These are phyloP conservation scores for Colletotrichum sp. DNA, from an alignment of 2,329 filamentous ascomycete species.

Conservation along the genomic window DNA sequence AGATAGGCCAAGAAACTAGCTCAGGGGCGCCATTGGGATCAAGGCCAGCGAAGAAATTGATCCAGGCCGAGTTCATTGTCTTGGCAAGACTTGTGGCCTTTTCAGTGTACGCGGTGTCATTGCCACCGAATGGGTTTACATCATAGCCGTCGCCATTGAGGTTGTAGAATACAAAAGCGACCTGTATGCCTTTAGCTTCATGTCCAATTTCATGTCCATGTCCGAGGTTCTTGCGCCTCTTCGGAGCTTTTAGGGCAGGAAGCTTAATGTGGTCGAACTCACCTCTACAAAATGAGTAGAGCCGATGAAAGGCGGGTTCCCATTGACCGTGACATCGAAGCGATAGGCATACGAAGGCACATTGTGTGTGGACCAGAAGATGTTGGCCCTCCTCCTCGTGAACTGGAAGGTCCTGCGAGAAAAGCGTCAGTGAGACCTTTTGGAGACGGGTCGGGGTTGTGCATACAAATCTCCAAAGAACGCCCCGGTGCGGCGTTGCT, in stretches of 20 bases:
- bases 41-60: conserved; percentile 30
- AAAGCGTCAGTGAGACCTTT: not conserved
- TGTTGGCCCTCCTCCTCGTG: conserved; percentile 29
- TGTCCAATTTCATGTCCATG: not conserved
- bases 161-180: conserved; percentile 47
- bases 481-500: conserved; percentile 33
- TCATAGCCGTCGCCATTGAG: conserved; percentile 33
- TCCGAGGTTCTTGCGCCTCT: not conserved
- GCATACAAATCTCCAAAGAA: conserved; percentile 28
- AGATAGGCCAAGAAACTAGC: conserved; percentile 30
- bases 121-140: conserved; percentile 34
- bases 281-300: conserved; percentile 44
- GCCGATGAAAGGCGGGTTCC: conserved; percentile 22
- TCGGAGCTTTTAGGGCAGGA: not conserved
- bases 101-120: conserved; percentile 26
- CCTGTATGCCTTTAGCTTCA: conserved; percentile 20
- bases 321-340: conserved; percentile 36
- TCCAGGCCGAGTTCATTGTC: conserved; percentile 34
- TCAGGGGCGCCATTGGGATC: conserved; percentile 30
- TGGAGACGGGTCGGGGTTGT: not conserved
- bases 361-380: conserved; percentile 29
- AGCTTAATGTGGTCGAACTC: not conserved
- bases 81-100: conserved; percentile 29
- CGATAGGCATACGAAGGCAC: conserved; percentile 35
- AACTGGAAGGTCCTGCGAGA: conserved; percentile 29